A percentile compares a stretch with the other conserved stretches of the same genome.
These are phyloP conservation scores for Tolypocladium guangdongense DNA, from an alignment of 2,329 filamentous ascomycete genomes.

Conservation along the genomic window DNA sequence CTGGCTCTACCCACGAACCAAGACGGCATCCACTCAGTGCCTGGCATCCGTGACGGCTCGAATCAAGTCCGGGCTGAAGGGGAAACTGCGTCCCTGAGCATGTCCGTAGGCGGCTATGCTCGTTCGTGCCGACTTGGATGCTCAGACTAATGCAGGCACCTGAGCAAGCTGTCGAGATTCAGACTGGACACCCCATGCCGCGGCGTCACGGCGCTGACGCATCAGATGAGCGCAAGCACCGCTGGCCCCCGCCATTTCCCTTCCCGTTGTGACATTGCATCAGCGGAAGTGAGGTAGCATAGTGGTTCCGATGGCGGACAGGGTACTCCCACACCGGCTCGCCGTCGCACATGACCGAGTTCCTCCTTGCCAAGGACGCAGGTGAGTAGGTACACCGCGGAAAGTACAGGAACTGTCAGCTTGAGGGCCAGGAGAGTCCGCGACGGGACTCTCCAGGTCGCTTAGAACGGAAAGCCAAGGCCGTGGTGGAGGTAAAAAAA, in stretches of 20 bases:
- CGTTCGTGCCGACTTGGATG: background rate
- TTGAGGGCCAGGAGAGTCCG: background rate
- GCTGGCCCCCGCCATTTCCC: background rate
- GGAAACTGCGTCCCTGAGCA: background rate
- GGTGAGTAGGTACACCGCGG: background rate
- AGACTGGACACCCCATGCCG: background rate
- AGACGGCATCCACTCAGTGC: background rate
- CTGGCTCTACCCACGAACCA: background rate
- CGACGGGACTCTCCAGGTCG: background rate
- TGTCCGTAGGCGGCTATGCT: background rate
- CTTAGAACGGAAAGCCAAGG: background rate
- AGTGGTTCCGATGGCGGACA: background rate
- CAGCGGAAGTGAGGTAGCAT: background rate
- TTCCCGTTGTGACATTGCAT: conserved; percentile 2
- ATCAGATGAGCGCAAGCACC: conserved; percentile 2
- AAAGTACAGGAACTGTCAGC: background rate
- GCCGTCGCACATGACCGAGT: background rate
- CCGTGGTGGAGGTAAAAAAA: background rate
- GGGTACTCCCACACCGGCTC: background rate
- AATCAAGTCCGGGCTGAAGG: background rate
- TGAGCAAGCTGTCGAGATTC: background rate
- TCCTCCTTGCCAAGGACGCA: background rate
- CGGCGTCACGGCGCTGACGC: background rate
- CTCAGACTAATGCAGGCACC: background rate
- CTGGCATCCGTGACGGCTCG: background rate